Conservation (phyloP, 352 stramenopile species). For the Phytophthora crassamura region DNA sequence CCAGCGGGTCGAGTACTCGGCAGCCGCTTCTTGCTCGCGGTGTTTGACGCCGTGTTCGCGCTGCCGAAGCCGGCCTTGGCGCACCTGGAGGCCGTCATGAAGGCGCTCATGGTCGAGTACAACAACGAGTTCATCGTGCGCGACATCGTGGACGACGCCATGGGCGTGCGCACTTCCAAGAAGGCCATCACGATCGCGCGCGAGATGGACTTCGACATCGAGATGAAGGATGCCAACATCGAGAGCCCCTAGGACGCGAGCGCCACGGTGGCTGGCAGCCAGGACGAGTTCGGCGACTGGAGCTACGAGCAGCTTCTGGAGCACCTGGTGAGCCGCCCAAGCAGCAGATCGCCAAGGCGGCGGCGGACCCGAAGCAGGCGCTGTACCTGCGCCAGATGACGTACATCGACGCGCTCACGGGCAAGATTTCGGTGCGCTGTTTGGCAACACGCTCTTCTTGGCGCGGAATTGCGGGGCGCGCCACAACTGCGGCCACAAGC, state of each 20-base stretch:
- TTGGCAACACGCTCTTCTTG: slow-evolving; percentile 76
- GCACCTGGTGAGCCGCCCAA: slow-evolving; percentile 58
- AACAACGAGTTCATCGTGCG: slow-evolving; percentile 57
- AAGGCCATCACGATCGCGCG: slow-evolving; percentile 93
- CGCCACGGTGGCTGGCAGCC: slow-evolving; percentile 39
- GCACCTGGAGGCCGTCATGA: slow-evolving; percentile 73
- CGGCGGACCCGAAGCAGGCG: slow-evolving; percentile 29
- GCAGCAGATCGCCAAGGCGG: slow-evolving; percentile 41
- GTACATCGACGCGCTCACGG: slow-evolving; percentile 52
- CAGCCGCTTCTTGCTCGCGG: slow-evolving; percentile 85
- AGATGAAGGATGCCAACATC: slow-evolving; percentile 77
- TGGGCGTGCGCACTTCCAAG: slow-evolving; percentile 87
- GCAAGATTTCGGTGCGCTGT: slow-evolving; percentile 69
- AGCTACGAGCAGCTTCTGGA: slow-evolving; percentile 61
- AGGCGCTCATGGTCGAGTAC: slow-evolving; percentile 66
- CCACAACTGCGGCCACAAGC: slow-evolving; percentile 36
- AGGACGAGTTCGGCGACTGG: slow-evolving; percentile 46
- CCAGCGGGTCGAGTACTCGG: slow-evolving; percentile 90
- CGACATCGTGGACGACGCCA: slow-evolving; percentile 94
- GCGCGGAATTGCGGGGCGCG: slow-evolving; percentile 77
- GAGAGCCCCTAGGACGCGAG: slow-evolving; percentile 50
- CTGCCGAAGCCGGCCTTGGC: slow-evolving; percentile 32
- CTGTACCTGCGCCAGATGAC: slow-evolving; percentile 62
- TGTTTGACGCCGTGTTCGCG: slow-evolving; percentile 65
- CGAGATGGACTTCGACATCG: slow-evolving; percentile 89